A percentile compares a stretch with the other conserved stretches of the same genome.
Evolutionary conservation across 768 basidiomycete genomes (phyloP).

Genomic region (Serendipita indica): DNA sequence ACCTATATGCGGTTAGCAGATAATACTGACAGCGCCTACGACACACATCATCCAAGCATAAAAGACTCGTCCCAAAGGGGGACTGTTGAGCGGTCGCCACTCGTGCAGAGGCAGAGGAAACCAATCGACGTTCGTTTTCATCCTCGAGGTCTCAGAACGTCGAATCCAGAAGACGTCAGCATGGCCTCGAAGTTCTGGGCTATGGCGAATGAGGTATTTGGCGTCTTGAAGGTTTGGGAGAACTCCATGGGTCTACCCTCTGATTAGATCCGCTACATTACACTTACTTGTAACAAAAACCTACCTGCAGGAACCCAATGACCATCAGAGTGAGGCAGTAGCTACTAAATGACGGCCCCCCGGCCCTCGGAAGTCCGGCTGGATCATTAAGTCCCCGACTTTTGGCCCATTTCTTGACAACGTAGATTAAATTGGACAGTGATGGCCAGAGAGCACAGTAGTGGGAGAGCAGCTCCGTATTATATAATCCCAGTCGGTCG

Average conservation of each 20-base stretch:
- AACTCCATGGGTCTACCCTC: constrained; percentile 26
- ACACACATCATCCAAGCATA: neutral
- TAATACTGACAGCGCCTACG: neutral
- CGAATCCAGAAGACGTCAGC: constrained; percentile 20
- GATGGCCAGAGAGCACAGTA: constrained; percentile 35
- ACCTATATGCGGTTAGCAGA: neutral
- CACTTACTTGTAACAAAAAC: constrained; percentile 11
- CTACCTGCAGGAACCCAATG: constrained; percentile 43
- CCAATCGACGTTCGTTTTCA: constrained; percentile 13
- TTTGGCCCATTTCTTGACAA: constrained; percentile 44
- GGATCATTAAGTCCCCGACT: constrained; percentile 38
- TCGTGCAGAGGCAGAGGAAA: neutral
- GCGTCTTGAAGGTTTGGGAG: constrained; percentile 39
- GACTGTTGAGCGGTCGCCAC: neutral
- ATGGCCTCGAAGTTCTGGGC: neutral
- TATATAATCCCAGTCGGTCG: constrained; percentile 39
- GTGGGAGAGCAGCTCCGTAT: constrained; percentile 34
- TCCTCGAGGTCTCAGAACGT: constrained; percentile 13
- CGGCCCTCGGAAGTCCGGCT: constrained; percentile 13
- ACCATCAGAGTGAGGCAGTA: constrained; percentile 49
- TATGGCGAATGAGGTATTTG: neutral
- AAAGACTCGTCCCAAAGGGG: neutral
- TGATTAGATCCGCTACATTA: neutral
- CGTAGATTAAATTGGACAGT: constrained; percentile 30
- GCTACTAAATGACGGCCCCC: constrained; percentile 37